phyloP scores from a whole-genome alignment of 768 basidiomycete genomes.

The Lactarius tabidus region DNA sequence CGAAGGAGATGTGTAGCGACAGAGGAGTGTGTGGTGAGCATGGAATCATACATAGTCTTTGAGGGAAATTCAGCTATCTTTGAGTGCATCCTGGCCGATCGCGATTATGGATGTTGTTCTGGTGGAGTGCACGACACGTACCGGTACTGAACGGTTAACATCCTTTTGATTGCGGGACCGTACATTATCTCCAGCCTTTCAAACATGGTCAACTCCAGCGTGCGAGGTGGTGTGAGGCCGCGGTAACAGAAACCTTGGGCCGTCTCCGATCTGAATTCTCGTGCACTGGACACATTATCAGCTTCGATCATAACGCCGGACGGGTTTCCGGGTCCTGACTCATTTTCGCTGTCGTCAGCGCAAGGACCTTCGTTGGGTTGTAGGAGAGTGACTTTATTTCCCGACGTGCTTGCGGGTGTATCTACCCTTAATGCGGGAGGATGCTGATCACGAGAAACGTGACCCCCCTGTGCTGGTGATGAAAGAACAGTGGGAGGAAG shows the following conservation, averaged over 20 bases:
- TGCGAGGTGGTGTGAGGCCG: conserved; percentile 53
- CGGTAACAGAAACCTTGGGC: neutral
- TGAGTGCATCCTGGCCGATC: conserved; percentile 67
- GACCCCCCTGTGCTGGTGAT: conserved; percentile 39
- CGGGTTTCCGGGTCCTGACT: neutral
- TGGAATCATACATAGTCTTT: conserved; percentile 68
- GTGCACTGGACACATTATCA: neutral
- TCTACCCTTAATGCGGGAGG: neutral
- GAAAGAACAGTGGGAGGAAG: conserved; percentile 91
- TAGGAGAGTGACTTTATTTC: neutral
- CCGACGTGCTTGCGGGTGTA: neutral
- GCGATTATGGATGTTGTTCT: neutral
- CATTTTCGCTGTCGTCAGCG: neutral
- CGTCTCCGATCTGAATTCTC: neutral
- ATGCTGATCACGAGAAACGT: neutral
- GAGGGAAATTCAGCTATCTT: conserved; percentile 87
- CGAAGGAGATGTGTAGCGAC: conserved; percentile 70
- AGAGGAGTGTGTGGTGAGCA: conserved; percentile 63
- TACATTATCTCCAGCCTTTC: conserved; percentile 89
- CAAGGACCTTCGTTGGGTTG: neutral
- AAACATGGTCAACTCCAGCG: conserved; percentile 87
- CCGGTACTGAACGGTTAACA: conserved; percentile 91
- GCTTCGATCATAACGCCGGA: neutral
- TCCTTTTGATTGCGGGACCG: conserved; percentile 73
- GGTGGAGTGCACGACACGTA: conserved; percentile 32